A percentile compares a stretch with the other conserved stretches of the same genome.
phyloP scores from a whole-genome alignment of 208 protist species.

The Phytomonas sp. region DNA sequence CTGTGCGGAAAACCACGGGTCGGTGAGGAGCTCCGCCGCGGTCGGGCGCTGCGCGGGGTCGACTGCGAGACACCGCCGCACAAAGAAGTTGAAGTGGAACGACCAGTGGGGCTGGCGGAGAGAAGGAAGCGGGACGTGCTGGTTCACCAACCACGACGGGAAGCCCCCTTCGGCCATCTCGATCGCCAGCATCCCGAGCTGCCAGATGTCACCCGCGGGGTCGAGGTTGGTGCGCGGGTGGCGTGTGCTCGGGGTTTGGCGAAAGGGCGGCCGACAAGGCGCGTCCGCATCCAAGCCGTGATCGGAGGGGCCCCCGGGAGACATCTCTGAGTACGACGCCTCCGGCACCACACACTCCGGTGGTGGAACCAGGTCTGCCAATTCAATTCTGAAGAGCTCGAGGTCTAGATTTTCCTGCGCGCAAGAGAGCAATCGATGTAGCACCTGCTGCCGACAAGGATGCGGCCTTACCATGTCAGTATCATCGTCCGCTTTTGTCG shows the following conservation, averaged over 20 bases:
- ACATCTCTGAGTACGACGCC: too few species aligned
- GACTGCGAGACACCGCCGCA: constrained; percentile 40
- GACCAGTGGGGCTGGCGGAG: constrained; percentile 31
- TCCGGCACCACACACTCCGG: constrained; percentile 30
- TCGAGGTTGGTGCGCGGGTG: constrained; percentile 6
- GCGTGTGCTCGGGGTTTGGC: constrained; percentile 27
- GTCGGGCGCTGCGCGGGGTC: constrained; percentile 39
- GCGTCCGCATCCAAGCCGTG: neutral
- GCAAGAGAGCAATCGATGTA: too few species aligned
- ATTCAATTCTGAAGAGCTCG: constrained; percentile 24
- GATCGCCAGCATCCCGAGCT: constrained; percentile 62
- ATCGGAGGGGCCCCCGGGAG: neutral
- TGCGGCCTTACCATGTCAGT: too few species aligned
- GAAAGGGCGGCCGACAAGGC: neutral
- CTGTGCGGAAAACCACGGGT: constrained; percentile 69
- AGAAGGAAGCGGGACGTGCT: constrained; percentile 27
- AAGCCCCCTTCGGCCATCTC: constrained; percentile 50
- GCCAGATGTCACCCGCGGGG: constrained; percentile 55
- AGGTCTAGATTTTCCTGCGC: too few species aligned
- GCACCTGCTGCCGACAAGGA: too few species aligned
- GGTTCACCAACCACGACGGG: constrained; percentile 30
- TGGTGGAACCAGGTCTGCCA: constrained; percentile 27
- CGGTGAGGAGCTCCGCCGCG: constrained; percentile 46
- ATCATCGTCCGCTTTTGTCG: too few species aligned
- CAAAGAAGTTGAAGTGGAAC: constrained; percentile 48